These are phyloP conservation scores for Galerina sulciceps DNA, from an alignment of 768 basidiomycete species.

Conservation along the genomic window DNA sequence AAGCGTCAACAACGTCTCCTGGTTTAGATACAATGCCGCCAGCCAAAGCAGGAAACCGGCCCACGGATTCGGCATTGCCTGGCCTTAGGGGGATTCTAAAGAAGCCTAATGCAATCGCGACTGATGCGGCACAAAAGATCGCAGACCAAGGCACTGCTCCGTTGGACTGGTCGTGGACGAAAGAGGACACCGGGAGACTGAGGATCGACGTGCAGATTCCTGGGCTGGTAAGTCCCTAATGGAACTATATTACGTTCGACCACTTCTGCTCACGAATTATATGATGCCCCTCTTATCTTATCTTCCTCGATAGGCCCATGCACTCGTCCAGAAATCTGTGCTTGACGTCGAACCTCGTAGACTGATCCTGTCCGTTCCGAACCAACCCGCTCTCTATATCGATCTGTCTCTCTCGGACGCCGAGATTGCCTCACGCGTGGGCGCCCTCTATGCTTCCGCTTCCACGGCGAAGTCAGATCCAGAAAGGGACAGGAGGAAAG, in stretches of 20 bases:
- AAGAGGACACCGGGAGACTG: conserved; percentile 42
- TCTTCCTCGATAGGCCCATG: conserved; percentile 42
- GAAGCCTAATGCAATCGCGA: conserved; percentile 15
- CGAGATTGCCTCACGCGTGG: conserved; percentile 42
- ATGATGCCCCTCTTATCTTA: not conserved
- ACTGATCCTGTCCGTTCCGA: conserved; percentile 55
- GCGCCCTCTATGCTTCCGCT: conserved; percentile 10
- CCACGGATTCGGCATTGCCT: conserved; percentile 14
- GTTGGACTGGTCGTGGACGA: conserved; percentile 58
- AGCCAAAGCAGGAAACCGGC: not conserved
- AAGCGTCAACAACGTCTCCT: not conserved
- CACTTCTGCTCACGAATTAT: not conserved
- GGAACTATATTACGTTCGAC: too few relatives aligned
- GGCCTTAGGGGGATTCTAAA: conserved; percentile 46
- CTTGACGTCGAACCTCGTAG: conserved; percentile 72
- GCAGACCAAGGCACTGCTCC: conserved; percentile 24
- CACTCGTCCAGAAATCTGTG: conserved; percentile 47
- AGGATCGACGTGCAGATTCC: conserved; percentile 59
- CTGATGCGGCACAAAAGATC: not conserved
- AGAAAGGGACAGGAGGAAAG: conserved; percentile 22
- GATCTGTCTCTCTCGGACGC: conserved; percentile 60
- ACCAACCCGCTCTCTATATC: conserved; percentile 55
- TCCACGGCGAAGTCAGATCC: not conserved
- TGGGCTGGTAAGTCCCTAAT: conserved; percentile 55
- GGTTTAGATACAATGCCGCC: not conserved